Percentiles rank a stretch among this genome's conserved stretches.
Evolutionary conservation across 768 basidiomycete species (phyloP).

Genomic region (Neoboletus magnificus): DNA sequence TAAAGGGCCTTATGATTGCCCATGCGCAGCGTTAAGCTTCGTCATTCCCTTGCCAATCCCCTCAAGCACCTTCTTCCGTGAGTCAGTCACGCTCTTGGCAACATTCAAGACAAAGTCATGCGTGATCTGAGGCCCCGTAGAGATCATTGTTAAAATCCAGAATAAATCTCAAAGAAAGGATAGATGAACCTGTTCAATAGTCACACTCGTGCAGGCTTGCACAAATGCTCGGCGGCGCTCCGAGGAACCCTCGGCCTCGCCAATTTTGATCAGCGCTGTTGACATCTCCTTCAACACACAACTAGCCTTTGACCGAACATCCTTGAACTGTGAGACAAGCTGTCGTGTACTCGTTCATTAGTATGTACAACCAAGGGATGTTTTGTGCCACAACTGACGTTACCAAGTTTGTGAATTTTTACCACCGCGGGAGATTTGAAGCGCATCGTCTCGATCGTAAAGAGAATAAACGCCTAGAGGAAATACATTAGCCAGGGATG

Average conservation of each 20-base stretch:
- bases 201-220: slow-evolving; percentile 46
- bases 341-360: slow-evolving; percentile 27
- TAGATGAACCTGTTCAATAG: slow-evolving; percentile 33
- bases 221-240: slow-evolving; percentile 54
- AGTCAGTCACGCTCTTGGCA: slow-evolving; percentile 63
- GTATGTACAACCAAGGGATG: not conserved
- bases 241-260: slow-evolving; percentile 49
- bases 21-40: slow-evolving; percentile 46
- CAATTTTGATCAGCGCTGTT: slow-evolving; percentile 43
- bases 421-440: slow-evolving; percentile 70
- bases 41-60: slow-evolving; percentile 68
- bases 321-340: slow-evolving; percentile 68
- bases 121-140: slow-evolving; percentile 45
- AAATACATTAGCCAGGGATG: not conserved
- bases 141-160: not conserved
- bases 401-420: slow-evolving; percentile 70
- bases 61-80: slow-evolving; percentile 68
- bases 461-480: slow-evolving; percentile 65
- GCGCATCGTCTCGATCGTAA: slow-evolving; percentile 64
- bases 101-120: slow-evolving; percentile 59
- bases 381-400: slow-evolving; percentile 41
- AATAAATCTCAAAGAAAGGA: not conserved
- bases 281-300: slow-evolving; percentile 59
- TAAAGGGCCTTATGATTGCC: slow-evolving; percentile 19
- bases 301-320: slow-evolving; percentile 51